Conservation (phyloP, 1,284 basidiomycete species). For the Cystobasidium slooffiae region DNA sequence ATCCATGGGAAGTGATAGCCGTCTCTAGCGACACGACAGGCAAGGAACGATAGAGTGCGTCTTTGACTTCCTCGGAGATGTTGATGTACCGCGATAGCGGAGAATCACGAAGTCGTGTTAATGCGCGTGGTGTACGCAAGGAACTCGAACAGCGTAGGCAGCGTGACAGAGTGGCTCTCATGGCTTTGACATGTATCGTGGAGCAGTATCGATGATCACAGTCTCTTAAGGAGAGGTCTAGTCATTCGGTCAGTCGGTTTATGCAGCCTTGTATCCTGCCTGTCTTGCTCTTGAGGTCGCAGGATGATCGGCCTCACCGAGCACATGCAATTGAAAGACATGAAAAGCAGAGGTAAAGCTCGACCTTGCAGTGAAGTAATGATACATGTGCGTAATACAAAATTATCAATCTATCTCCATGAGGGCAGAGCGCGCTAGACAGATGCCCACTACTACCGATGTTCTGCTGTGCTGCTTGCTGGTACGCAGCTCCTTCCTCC, state of each 20-base stretch:
- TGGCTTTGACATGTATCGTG: background rate
- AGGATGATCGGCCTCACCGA: background rate
- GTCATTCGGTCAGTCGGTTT: background rate
- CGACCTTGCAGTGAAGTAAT: background rate
- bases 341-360: too few relatives aligned
- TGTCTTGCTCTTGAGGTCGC: background rate
- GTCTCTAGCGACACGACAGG: constrained; percentile 67
- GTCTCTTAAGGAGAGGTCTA: background rate
- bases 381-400: background rate
- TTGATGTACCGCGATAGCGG: constrained; percentile 23
- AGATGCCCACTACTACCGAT: background rate
- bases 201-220: background rate
- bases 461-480: too few relatives aligned
- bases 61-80: constrained; percentile 68
- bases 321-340: too few relatives aligned
- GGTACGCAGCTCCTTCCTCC: too few relatives aligned
- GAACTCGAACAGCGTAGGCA: background rate
- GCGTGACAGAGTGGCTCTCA: background rate
- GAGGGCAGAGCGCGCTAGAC: background rate
- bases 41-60: constrained; percentile 66
- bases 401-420: background rate
- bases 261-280: background rate
- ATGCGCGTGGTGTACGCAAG: background rate
- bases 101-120: constrained; percentile 6
- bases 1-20: constrained; percentile 85